These are phyloP conservation scores for Hygrophorus russula DNA, from an alignment of 768 basidiomycete genomes.

Conservation along the genomic window DNA sequence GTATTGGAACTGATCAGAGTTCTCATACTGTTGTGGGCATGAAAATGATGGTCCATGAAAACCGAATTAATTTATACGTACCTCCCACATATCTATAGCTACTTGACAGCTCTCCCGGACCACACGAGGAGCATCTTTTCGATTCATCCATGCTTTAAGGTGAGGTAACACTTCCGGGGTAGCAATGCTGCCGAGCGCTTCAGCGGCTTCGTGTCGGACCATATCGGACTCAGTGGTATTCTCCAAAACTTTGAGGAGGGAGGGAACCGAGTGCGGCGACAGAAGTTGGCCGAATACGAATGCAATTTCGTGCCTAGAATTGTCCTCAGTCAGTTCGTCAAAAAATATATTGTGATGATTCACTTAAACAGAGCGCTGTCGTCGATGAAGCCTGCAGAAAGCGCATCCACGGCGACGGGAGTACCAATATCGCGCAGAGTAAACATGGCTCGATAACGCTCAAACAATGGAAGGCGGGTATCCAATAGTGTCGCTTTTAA, in stretches of 20 bases:
- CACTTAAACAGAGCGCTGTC: constrained; percentile 90
- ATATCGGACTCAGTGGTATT: constrained; percentile 75
- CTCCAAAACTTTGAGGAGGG: constrained; percentile 69
- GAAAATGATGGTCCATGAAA: background rate
- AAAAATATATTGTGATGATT: constrained; percentile 14
- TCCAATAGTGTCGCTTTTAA: constrained; percentile 61
- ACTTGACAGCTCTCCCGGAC: constrained; percentile 95
- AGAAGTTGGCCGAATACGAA: constrained; percentile 97
- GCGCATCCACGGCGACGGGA: constrained; percentile 75
- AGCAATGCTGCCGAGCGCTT: constrained; percentile 95
- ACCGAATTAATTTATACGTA: constrained; percentile 19
- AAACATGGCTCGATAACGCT: constrained; percentile 98
- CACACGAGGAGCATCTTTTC: constrained; percentile 73
- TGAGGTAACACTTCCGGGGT: constrained; percentile 85
- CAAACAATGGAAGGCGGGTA: constrained; percentile 62
- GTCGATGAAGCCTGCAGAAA: constrained; percentile 85
- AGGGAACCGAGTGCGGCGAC: constrained; percentile 79
- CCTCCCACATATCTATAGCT: constrained; percentile 97
- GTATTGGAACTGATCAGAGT: constrained; percentile 63
- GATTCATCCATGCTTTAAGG: constrained; percentile 73
- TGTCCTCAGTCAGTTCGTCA: background rate
- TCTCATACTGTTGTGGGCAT: constrained; percentile 41
- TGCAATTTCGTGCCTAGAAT: constrained; percentile 84
- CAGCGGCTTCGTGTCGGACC: constrained; percentile 98
- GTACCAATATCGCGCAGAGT: constrained; percentile 90